Conservation (phyloP, 2,329 filamentous ascomycete genomes). For the Lecanicillium sp. region DNA sequence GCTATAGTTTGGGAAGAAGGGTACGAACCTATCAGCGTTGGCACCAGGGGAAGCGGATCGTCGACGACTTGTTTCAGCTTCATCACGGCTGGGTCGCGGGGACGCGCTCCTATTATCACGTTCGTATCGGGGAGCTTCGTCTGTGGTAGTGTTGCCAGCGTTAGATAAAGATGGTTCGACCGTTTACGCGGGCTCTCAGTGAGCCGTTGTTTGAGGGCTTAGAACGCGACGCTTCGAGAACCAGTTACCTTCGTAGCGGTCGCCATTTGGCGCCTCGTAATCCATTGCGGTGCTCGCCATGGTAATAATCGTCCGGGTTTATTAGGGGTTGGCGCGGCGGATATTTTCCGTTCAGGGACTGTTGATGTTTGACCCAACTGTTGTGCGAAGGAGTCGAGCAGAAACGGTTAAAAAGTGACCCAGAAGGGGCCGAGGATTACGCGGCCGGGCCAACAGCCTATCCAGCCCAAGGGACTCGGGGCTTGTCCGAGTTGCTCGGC, state of each 20-base stretch:
- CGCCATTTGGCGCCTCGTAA: constrained; percentile 59
- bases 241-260: constrained; percentile 55
- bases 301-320: constrained; percentile 13
- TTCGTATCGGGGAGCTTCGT: constrained; percentile 58
- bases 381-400: too few relatives aligned
- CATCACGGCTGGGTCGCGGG: constrained; percentile 52
- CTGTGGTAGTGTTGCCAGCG: constrained; percentile 25
- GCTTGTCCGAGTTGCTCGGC: too few relatives aligned
- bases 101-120: constrained; percentile 59
- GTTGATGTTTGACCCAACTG: too few relatives aligned
- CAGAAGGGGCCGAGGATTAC: too few relatives aligned
- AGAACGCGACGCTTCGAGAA: background rate
- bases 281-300: constrained; percentile 63
- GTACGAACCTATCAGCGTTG: constrained; percentile 30
- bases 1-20: background rate
- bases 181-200: too few relatives aligned
- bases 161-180: background rate
- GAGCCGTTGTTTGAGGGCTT: too few relatives aligned
- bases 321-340: background rate
- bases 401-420: too few relatives aligned
- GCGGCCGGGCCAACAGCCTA: too few relatives aligned
- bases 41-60: constrained; percentile 54
- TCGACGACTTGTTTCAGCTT: constrained; percentile 49
- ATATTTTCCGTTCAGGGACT: too few relatives aligned
- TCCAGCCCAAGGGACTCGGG: too few relatives aligned